Conservation (phyloP, 768 basidiomycete species). For the Leccinellum luteum region DNA sequence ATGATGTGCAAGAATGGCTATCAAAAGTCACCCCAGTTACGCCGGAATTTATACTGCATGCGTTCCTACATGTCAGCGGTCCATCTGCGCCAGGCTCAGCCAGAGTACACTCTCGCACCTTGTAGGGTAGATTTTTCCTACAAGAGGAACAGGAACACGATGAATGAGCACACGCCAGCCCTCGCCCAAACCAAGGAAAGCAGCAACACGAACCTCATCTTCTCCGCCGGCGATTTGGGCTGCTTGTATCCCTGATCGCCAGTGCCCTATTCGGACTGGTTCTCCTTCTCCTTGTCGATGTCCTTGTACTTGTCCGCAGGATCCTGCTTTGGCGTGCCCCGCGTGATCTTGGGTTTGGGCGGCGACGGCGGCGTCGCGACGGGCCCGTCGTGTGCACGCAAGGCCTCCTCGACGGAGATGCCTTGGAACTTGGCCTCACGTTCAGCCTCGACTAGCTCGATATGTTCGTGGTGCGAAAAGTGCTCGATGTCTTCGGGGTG, state of each 20-base stretch:
- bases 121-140: constrained; percentile 84
- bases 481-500: constrained; percentile 95
- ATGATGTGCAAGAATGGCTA: constrained; percentile 3
- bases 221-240: constrained; percentile 73
- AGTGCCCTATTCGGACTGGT: constrained; percentile 67
- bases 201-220: constrained; percentile 57
- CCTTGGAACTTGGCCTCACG: constrained; percentile 85
- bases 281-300: constrained; percentile 50
- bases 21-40: constrained; percentile 86
- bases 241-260: constrained; percentile 69
- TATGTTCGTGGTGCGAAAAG: constrained; percentile 82
- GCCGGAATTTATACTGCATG: constrained; percentile 87
- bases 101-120: constrained; percentile 47
- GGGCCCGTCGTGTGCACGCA: constrained; percentile 50
- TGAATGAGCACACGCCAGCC: constrained; percentile 7
- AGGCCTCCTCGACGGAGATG: constrained; percentile 69
- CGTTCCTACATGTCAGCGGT: constrained; percentile 53
- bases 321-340: constrained; percentile 63
- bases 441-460: constrained; percentile 81
- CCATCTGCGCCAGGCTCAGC: constrained; percentile 21
- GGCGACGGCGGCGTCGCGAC: constrained; percentile 17
- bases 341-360: constrained; percentile 51
- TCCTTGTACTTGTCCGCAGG: constrained; percentile 59
- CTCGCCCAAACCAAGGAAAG: not conserved
- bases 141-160: not conserved